Conservation (phyloP, 345 rosid species). For the Euphorbia peplus region DNA sequence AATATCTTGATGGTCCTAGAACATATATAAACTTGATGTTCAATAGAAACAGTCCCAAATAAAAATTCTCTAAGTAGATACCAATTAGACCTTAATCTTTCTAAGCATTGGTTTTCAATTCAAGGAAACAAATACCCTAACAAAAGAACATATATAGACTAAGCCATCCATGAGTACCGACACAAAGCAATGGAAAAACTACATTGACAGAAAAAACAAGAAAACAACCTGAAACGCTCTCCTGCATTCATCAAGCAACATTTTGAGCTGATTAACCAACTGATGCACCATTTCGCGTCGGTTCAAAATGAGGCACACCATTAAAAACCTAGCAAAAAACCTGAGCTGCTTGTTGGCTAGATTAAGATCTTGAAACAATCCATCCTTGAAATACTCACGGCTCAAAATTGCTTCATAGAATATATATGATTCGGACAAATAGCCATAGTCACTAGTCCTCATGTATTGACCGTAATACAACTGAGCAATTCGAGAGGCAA, state of each 20-base stretch:
- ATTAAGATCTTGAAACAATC: constrained; percentile 68
- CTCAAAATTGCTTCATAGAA: constrained; percentile 84
- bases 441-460: constrained; percentile 82
- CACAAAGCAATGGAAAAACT: background rate
- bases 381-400: constrained; percentile 88
- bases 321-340: constrained; percentile 83
- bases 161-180: background rate
- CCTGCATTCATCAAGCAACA: constrained; percentile 87
- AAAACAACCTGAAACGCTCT: constrained; percentile 72
- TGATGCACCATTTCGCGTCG: constrained; percentile 82
- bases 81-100: no score
- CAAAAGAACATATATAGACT: background rate
- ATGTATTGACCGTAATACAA: constrained; percentile 91
- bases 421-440: constrained; percentile 74
- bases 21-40: background rate
- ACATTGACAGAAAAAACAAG: background rate
- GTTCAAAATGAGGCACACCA: constrained; percentile 83
- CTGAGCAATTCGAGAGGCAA: constrained; percentile 90
- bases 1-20: background rate
- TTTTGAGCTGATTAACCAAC: constrained; percentile 70
- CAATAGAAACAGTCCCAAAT: background rate
- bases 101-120: background rate
- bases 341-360: constrained; percentile 90
- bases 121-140: no score
- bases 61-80: background rate